These are phyloP conservation scores for Phaeosphaeria sp. DNA, from an alignment of 2,329 filamentous ascomycete species.

Conservation along the genomic window DNA sequence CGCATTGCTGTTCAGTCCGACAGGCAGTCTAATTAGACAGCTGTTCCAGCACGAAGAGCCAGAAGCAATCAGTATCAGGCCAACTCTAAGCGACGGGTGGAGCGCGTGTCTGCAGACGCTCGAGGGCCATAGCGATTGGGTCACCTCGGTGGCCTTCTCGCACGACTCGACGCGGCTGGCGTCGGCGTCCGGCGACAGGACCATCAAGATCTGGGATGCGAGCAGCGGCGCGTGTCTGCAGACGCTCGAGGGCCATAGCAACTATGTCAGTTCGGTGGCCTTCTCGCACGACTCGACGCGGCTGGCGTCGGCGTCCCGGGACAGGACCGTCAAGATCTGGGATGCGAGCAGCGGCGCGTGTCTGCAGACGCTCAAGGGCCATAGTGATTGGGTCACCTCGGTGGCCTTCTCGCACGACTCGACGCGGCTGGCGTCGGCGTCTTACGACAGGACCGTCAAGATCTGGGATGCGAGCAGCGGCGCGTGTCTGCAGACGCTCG, in stretches of 20 bases:
- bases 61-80: constrained; percentile 15
- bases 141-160: constrained; percentile 27
- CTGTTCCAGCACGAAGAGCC: constrained; percentile 25
- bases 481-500: no score
- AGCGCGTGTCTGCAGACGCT: constrained; percentile 22
- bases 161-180: constrained; percentile 14
- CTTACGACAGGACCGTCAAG: constrained; percentile 2
- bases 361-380: no score
- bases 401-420: no score
- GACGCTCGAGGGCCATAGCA: constrained; percentile 26
- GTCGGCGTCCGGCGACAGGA: constrained; percentile 2
- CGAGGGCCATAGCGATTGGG: constrained; percentile 16
- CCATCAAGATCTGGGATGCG: constrained; percentile 19
- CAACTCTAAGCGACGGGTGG: constrained; percentile 10
- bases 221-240: constrained; percentile 8
- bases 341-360: no score
- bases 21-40: constrained; percentile 16
- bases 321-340: no score
- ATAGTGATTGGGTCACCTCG: no score
- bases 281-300: no score
- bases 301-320: no score
- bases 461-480: constrained; percentile 28
- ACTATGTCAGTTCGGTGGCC: no score
- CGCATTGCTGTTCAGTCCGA: constrained; percentile 29
- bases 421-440: constrained; percentile 8